Evolutionary conservation across 148 eudicot species (phyloP), one percentile per base, ranked within the genome.

Genomic region (Camellia japonica): DNA sequence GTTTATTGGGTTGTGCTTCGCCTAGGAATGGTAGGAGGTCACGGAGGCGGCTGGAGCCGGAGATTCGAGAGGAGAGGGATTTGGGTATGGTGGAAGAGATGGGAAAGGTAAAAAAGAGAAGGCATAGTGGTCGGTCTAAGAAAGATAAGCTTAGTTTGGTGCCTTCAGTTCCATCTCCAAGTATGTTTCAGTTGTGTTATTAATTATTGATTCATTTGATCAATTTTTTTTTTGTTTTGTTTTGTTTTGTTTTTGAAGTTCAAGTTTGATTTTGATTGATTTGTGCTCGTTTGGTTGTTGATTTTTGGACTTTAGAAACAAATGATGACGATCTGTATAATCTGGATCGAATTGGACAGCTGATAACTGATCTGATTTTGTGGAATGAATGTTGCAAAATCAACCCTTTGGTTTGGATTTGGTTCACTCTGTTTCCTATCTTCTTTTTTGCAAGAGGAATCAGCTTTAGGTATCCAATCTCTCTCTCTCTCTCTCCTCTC

Each of bases 321-420:
- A 83, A 67, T 82, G 86, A 84, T 65, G 89, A 52, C 23, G 93
- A 88, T 44, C 86, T 82, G 78, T 80, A 83, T 80, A 84, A 86
- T 86, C 80, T 95, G 78, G 93, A 93, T 85, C 83, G 81, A 73
- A 59, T 92, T 51, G 89, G 95, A 13, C 80, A 78, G 79, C 38
- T 92, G 81, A 56, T 92, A 4, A 81, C 76, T 82, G 99, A 95
- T 79, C 74, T 95, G 68, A 79, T 92, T 20, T 88, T 92, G 93
- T 95, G 99, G 99, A 90, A 84, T 65, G 98, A 95, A 95, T 82
- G 95, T 87, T 23, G 90, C 99, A 47, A 95, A 89, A 84, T 93
- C 99, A 30, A 93, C 88, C 83, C 90, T 95, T 73, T 95, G 99
- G 99, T 95, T 95, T 79, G 99, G 99, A 51, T 92, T 95, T 80